A percentile compares a stretch with the other conserved stretches of the same genome.
Conservation (phyloP, 1,284 basidiomycete genomes). For the Ceratobasidium sp. region DNA sequence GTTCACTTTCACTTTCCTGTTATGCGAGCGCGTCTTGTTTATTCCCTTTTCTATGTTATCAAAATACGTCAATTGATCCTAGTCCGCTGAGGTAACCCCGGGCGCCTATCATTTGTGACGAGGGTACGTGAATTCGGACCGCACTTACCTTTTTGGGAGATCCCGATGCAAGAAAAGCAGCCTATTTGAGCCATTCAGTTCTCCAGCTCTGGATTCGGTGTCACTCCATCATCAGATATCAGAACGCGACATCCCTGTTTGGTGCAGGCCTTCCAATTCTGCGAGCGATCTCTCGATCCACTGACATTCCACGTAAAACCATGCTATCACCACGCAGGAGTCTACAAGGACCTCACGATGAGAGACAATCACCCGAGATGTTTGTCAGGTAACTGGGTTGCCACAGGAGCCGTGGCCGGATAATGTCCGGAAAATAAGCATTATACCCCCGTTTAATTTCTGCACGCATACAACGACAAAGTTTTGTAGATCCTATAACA, state of each 20-base stretch:
- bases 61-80: conserved; percentile 35
- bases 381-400: background rate
- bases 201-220: conserved; percentile 31
- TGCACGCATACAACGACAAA: background rate
- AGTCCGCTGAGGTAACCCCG: conserved; percentile 16
- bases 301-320: conserved; percentile 28
- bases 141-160: conserved; percentile 10
- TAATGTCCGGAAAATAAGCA: conserved; percentile 8
- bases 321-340: conserved; percentile 23
- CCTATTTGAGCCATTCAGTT: conserved; percentile 36
- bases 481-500: conserved; percentile 21
- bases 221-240: conserved; percentile 38
- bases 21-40: conserved; percentile 24
- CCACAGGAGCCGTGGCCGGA: conserved; percentile 27
- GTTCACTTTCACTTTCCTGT: background rate
- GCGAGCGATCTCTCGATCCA: conserved; percentile 38
- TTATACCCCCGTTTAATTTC: conserved; percentile 4
- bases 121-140: conserved; percentile 2
- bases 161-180: conserved; percentile 39
- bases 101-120: conserved; percentile 35
- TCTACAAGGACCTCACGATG: background rate
- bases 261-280: conserved; percentile 39
- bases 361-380: conserved; percentile 8
- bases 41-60: conserved; percentile 26
- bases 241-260: conserved; percentile 32